A percentile compares a stretch with the other conserved stretches of the same genome.
These are phyloP conservation scores for Thermothelomyces thermophilus DNA, from an alignment of 2,329 filamentous ascomycete species.

Conservation along the genomic window DNA sequence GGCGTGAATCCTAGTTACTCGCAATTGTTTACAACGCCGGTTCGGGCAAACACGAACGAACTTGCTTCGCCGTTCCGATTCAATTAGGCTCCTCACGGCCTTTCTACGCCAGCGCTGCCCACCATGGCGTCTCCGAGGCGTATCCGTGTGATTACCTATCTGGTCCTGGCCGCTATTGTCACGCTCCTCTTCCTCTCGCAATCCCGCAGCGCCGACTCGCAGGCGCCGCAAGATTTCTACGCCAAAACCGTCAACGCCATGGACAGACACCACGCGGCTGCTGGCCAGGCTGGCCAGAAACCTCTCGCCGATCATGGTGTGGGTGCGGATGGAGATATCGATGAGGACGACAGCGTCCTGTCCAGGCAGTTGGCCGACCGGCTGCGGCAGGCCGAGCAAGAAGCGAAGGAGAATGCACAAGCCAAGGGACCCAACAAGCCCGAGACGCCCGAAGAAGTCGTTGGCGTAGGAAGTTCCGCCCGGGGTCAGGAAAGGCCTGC, in stretches of 20 bases:
- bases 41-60: too few relatives aligned
- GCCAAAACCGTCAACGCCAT: conserved; percentile 53
- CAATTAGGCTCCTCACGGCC: too few relatives aligned
- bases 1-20: too few relatives aligned
- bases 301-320: conserved; percentile 40
- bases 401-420: conserved; percentile 62
- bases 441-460: conserved; percentile 49
- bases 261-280: conserved; percentile 31
- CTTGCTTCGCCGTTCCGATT: too few relatives aligned
- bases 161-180: conserved; percentile 58
- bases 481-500: conserved; percentile 40
- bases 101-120: conserved; percentile 5
- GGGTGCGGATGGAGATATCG: conserved; percentile 49
- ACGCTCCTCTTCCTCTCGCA: conserved; percentile 66
- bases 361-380: conserved; percentile 52
- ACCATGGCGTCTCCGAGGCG: conserved; percentile 25
- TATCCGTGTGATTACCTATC: conserved; percentile 44
- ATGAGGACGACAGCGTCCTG: conserved; percentile 49
- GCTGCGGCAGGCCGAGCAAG: conserved; percentile 61
- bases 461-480: conserved; percentile 54
- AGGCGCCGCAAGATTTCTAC: conserved; percentile 50
- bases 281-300: conserved; percentile 23
- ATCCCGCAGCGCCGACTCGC: conserved; percentile 40
- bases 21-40: too few relatives aligned
- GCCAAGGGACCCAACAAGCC: conserved; percentile 57